These are phyloP conservation scores for Gossypium mustelinum DNA, from an alignment of 345 rosid species.

Conservation along the genomic window DNA sequence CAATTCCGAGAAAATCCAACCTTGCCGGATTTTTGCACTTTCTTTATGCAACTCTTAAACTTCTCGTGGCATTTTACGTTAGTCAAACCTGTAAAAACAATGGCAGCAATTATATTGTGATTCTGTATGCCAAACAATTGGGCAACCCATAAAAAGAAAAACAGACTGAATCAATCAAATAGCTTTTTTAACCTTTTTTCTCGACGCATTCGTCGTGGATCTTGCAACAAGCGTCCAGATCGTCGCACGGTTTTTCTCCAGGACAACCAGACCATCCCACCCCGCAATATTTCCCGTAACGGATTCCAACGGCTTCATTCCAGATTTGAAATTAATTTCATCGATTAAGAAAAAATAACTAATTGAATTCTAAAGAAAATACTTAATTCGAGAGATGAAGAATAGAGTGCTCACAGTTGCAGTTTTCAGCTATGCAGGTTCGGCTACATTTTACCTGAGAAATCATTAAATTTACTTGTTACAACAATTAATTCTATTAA, in stretches of 20 bases:
- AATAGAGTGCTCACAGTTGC: constrained; percentile 47
- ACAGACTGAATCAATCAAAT: too few relatives aligned
- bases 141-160: too few relatives aligned
- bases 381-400: not conserved
- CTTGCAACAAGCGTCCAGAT: constrained; percentile 84
- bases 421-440: constrained; percentile 57
- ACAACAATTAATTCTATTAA: not conserved
- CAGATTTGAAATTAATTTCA: not conserved
- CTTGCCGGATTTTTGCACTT: constrained; percentile 51
- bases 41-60: constrained; percentile 67
- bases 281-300: constrained; percentile 96
- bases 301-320: constrained; percentile 53
- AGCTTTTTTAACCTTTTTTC: constrained; percentile 45
- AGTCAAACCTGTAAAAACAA: constrained; percentile 40
- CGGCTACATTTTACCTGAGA: constrained; percentile 63
- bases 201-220: constrained; percentile 77
- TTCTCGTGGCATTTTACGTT: constrained; percentile 64
- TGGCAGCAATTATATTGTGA: not conserved
- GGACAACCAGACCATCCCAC: constrained; percentile 85
- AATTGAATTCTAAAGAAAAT: not conserved
- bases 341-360: not conserved
- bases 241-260: constrained; percentile 87
- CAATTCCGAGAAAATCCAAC: constrained; percentile 65
- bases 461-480: not conserved
- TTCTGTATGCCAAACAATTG: not conserved